A percentile compares a stretch with the other conserved stretches of the same genome.
Conservation (phyloP, 2,329 filamentous ascomycete genomes). For the Colletotrichum echinochloae region DNA sequence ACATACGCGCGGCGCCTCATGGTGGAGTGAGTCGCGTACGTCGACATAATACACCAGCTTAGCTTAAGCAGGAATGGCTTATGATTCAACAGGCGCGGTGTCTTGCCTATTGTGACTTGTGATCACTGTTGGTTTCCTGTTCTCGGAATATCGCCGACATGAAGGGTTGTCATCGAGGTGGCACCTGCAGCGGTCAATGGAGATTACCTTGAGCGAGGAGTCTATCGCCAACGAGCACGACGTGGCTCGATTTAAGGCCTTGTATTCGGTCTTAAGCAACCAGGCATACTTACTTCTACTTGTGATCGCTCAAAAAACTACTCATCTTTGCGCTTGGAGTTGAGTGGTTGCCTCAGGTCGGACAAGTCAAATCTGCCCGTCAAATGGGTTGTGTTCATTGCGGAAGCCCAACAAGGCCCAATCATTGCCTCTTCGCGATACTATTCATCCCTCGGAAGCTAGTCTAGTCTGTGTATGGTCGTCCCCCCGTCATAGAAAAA, state of each 20-base stretch:
- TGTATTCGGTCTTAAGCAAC: too few relatives aligned
- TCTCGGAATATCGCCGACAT: too few relatives aligned
- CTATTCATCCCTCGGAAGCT: too few relatives aligned
- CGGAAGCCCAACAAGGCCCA: neutral
- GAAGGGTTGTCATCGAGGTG: neutral
- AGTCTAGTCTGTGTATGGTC: neutral
- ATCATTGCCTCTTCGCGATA: neutral
- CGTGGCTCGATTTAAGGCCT: neutral
- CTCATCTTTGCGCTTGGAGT: neutral
- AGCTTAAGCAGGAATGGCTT: conserved; percentile 37
- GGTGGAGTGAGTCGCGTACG: conserved; percentile 28
- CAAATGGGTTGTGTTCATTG: neutral
- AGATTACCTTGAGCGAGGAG: neutral
- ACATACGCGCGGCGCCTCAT: conserved; percentile 19
- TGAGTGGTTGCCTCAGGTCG: neutral
- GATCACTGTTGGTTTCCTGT: neutral
- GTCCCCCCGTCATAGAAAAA: neutral
- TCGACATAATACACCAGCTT: conserved; percentile 40
- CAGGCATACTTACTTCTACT: neutral
- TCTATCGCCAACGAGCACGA: neutral
- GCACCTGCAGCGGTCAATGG: neutral
- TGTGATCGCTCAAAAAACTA: neutral
- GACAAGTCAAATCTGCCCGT: neutral
- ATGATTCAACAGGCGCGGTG: conserved; percentile 30
- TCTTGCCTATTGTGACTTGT: conserved; percentile 2